These are phyloP conservation scores for Bjerkandera adusta DNA, from an alignment of 1,284 basidiomycete genomes.

Conservation along the genomic window DNA sequence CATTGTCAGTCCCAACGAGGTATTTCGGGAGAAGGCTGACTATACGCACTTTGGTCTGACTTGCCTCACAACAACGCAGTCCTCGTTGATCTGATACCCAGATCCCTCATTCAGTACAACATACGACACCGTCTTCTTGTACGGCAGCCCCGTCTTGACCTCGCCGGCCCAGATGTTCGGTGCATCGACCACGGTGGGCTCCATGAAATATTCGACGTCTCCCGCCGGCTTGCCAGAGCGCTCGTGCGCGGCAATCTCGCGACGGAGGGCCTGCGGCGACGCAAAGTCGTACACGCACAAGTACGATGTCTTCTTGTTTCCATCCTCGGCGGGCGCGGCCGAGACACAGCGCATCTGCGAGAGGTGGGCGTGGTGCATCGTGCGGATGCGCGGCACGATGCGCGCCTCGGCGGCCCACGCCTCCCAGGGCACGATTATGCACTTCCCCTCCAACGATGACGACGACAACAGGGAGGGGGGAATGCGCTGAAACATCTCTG, in stretches of 20 bases:
- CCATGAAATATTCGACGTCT: neutral
- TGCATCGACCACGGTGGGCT: neutral
- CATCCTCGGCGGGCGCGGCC: neutral
- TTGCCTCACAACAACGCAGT: constrained; percentile 1
- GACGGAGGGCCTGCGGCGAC: neutral
- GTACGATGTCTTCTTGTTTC: neutral
- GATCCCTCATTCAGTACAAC: neutral
- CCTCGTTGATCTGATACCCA: constrained; percentile 4
- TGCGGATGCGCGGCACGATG: neutral
- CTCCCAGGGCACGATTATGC: neutral
- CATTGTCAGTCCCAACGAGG: no score
- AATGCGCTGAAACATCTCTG: neutral
- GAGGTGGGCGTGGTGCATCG: constrained; percentile 1
- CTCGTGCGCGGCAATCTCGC: neutral
- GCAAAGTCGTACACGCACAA: constrained; percentile 1
- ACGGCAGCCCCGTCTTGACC: neutral
- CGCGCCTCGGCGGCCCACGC: neutral
- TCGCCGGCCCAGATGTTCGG: neutral
- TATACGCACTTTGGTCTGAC: neutral
- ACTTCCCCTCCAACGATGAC: neutral
- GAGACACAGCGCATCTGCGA: constrained; percentile 4
- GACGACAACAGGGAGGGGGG: no score
- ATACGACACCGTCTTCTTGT: neutral
- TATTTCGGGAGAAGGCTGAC: no score
- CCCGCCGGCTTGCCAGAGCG: neutral